Percentiles rank a stretch among this genome's conserved stretches.
phyloP scores from a whole-genome alignment of 495 filamentous ascomycete species.

The Parathielavia hyrcaniae region DNA sequence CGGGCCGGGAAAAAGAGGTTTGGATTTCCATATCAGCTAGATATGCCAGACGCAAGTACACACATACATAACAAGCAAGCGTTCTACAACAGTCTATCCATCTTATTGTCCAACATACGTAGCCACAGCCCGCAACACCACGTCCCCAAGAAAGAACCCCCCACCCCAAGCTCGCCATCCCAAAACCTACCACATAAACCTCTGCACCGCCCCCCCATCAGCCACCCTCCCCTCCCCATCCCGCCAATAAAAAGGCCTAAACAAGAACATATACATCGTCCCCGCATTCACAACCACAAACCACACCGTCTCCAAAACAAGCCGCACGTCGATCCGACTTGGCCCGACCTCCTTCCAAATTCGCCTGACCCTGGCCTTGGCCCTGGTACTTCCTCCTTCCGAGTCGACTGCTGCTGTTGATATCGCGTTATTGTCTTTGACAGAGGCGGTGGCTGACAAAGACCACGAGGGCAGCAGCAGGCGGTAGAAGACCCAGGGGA shows the following conservation, averaged over 20 bases:
- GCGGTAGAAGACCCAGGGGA: slow-evolving; percentile 92
- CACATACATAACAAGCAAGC: background rate
- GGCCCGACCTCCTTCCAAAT: background rate
- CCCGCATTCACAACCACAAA: slow-evolving; percentile 63
- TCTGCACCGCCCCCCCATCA: slow-evolving; percentile 72
- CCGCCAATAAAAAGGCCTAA: slow-evolving; percentile 72
- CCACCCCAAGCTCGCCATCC: background rate
- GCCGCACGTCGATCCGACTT: slow-evolving; percentile 32
- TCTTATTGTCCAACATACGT: no score
- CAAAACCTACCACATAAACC: slow-evolving; percentile 75
- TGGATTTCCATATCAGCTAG: background rate
- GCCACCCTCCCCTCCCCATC: slow-evolving; percentile 39
- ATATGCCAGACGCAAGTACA: background rate
- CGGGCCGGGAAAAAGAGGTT: background rate
- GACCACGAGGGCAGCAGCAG: slow-evolving; percentile 58
- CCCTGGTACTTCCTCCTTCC: background rate
- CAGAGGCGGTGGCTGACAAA: background rate
- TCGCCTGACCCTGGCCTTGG: no score
- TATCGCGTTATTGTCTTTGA: background rate
- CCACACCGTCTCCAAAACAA: slow-evolving; percentile 72
- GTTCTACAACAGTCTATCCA: no score
- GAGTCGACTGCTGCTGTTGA: background rate
- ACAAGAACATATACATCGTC: slow-evolving; percentile 77
- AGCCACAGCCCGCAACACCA: background rate
- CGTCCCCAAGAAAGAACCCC: background rate